These are phyloP conservation scores for Penium margaritaceum DNA, from an alignment of 139 green algal genomes.

Conservation along the genomic window DNA sequence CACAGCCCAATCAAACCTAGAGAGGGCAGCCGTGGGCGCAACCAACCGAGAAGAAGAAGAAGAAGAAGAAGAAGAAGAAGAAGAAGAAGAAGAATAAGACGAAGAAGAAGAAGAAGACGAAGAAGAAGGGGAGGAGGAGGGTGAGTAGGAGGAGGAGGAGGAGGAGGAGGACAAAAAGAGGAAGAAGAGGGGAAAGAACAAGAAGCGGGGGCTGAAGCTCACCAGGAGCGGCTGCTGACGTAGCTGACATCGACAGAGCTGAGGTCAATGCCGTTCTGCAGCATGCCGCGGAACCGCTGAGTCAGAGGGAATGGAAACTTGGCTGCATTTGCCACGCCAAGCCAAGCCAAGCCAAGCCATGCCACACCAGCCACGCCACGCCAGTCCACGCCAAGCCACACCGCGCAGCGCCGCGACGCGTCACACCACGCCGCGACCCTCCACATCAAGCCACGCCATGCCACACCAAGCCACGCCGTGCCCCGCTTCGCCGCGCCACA, in stretches of 20 bases:
- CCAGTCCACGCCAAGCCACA: too few relatives aligned
- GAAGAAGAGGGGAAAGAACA: background rate
- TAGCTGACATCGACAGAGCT: slow-evolving; percentile 56
- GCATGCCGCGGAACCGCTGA: slow-evolving; percentile 52
- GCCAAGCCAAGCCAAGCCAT: too few relatives aligned
- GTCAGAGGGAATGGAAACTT: slow-evolving; percentile 59
- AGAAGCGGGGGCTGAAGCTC: background rate
- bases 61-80: background rate
- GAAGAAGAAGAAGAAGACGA: background rate
- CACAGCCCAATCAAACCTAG: background rate
- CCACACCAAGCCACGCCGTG: too few relatives aligned
- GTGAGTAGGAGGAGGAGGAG: background rate
- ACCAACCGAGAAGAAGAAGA: background rate
- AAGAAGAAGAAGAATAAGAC: background rate
- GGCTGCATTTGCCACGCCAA: slow-evolving; percentile 22
- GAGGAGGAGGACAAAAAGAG: background rate
- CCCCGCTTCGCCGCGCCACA: too few relatives aligned
- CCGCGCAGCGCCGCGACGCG: too few relatives aligned
- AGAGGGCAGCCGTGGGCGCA: background rate
- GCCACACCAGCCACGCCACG: too few relatives aligned
- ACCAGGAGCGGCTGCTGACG: slow-evolving; percentile 54
- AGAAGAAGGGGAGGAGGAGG: background rate
- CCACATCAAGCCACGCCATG: too few relatives aligned
- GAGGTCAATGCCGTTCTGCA: slow-evolving; percentile 56
- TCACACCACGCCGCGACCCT: too few relatives aligned